A percentile compares a stretch with the other conserved stretches of the same genome.
Evolutionary conservation across 306 rosid genomes (phyloP).

Genomic region (Corylus heterophylla): DNA sequence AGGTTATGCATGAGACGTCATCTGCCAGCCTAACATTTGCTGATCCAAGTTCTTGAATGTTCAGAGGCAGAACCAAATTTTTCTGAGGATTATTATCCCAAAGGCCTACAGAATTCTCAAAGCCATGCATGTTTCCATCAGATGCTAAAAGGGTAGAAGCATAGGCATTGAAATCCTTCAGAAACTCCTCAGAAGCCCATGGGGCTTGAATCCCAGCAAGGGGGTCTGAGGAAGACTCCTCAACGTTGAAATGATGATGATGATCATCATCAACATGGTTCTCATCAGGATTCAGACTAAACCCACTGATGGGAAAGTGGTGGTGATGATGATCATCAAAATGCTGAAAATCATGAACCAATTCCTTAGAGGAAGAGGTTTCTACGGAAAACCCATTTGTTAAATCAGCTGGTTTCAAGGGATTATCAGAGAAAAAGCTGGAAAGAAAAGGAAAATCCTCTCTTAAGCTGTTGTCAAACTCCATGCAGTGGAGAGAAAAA

Average conservation of each 20-base stretch:
- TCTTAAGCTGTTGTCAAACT: slow-evolving; percentile 25
- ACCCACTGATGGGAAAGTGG: slow-evolving; percentile 6
- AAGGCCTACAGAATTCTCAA: neutral
- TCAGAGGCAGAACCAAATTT: neutral
- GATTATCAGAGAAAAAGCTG: slow-evolving; percentile 23
- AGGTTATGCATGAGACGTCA: slow-evolving; percentile 7
- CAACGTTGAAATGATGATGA: neutral
- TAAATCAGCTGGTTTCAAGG: slow-evolving; percentile 6
- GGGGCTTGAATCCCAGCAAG: slow-evolving; percentile 25
- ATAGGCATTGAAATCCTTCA: neutral
- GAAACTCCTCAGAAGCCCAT: neutral
- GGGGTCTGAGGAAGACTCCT: slow-evolving; percentile 29
- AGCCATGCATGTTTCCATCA: slow-evolving; percentile 15
- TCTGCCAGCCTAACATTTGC: neutral
- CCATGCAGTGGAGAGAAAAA: slow-evolving; percentile 36
- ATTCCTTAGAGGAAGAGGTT: slow-evolving; percentile 16
- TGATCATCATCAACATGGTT: neutral
- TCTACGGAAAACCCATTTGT: neutral
- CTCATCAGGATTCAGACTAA: slow-evolving; percentile 6
- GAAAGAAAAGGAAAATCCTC: slow-evolving; percentile 24
- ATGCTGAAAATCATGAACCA: slow-evolving; percentile 25
- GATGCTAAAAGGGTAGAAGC: slow-evolving; percentile 8
- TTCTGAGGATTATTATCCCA: slow-evolving; percentile 24
- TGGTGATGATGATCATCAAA: neutral
- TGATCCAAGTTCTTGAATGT: slow-evolving; percentile 21